phyloP scores from a whole-genome alignment of 2,329 filamentous ascomycete genomes.

The Pseudogymnoascus sp. region DNA sequence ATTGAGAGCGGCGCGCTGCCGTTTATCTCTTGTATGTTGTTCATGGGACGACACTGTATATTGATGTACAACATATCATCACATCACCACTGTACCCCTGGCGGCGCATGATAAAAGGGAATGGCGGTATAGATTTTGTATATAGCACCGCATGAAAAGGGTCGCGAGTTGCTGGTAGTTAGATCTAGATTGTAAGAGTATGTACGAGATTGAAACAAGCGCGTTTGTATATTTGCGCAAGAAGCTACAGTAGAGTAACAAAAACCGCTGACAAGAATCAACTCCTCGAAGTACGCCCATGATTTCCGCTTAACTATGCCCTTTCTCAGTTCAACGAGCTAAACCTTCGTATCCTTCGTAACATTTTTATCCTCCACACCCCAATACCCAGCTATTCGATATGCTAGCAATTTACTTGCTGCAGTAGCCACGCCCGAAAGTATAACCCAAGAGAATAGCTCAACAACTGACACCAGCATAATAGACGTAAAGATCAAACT shows the following conservation, averaged over 20 bases:
- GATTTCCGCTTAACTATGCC: no score
- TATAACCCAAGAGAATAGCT: slow-evolving; percentile 28
- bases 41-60: not conserved
- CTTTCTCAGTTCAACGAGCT: no score
- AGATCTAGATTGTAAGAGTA: slow-evolving; percentile 7
- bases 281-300: no score
- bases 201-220: not conserved
- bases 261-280: no score
- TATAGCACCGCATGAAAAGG: slow-evolving; percentile 1
- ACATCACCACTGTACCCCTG: slow-evolving; percentile 4
- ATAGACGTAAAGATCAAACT: slow-evolving; percentile 29
- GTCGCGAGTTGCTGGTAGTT: not conserved
- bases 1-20: not conserved
- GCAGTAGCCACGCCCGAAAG: slow-evolving; percentile 21
- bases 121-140: slow-evolving; percentile 4
- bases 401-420: slow-evolving; percentile 25
- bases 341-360: no score
- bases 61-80: slow-evolving; percentile 7
- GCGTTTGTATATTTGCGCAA: no score
- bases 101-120: not conserved
- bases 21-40: not conserved
- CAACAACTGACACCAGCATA: slow-evolving; percentile 29
- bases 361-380: no score
- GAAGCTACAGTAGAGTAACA: no score
- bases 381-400: not conserved